Conservation (phyloP, 1,284 basidiomycete genomes). For the Boletus sp. region DNA sequence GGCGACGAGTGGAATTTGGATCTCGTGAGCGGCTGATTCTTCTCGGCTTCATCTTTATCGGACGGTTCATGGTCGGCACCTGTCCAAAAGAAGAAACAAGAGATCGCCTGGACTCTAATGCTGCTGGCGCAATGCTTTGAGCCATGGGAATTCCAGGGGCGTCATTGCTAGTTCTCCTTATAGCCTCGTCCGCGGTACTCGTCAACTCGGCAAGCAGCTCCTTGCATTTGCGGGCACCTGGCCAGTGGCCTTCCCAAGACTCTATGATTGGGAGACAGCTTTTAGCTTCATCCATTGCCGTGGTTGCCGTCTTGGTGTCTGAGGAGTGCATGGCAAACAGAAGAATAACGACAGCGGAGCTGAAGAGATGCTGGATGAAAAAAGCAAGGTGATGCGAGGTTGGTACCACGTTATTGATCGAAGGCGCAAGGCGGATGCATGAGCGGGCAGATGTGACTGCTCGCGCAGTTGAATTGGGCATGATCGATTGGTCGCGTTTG, state of each 20-base stretch:
- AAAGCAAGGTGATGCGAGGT: slow-evolving; percentile 86
- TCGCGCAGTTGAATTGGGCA: slow-evolving; percentile 67
- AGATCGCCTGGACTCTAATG: slow-evolving; percentile 49
- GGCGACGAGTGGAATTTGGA: slow-evolving; percentile 51
- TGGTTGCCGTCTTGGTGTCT: slow-evolving; percentile 61
- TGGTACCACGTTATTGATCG: slow-evolving; percentile 80
- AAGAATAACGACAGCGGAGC: slow-evolving; percentile 82
- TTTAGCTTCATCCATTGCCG: slow-evolving; percentile 80
- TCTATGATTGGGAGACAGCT: slow-evolving; percentile 68
- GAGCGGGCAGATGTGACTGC: slow-evolving; percentile 75
- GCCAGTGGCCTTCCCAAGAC: slow-evolving; percentile 85
- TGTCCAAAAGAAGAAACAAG: slow-evolving; percentile 27
- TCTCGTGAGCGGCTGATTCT: slow-evolving; percentile 59
- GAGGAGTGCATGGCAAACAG: slow-evolving; percentile 83
- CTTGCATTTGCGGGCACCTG: slow-evolving; percentile 82
- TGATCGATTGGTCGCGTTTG: slow-evolving; percentile 59
- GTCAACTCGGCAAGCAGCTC: slow-evolving; percentile 68
- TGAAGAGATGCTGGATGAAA: slow-evolving; percentile 89
- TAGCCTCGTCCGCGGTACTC: slow-evolving; percentile 64
- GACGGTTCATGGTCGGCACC: slow-evolving; percentile 39
- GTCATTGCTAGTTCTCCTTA: slow-evolving; percentile 37
- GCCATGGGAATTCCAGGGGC: slow-evolving; percentile 26
- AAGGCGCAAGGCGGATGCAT: slow-evolving; percentile 80
- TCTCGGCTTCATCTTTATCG: slow-evolving; percentile 50
- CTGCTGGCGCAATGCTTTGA: slow-evolving; percentile 34